phyloP scores from a whole-genome alignment of 169 alveolate species.

The Cryptosporidium meleagridis region DNA sequence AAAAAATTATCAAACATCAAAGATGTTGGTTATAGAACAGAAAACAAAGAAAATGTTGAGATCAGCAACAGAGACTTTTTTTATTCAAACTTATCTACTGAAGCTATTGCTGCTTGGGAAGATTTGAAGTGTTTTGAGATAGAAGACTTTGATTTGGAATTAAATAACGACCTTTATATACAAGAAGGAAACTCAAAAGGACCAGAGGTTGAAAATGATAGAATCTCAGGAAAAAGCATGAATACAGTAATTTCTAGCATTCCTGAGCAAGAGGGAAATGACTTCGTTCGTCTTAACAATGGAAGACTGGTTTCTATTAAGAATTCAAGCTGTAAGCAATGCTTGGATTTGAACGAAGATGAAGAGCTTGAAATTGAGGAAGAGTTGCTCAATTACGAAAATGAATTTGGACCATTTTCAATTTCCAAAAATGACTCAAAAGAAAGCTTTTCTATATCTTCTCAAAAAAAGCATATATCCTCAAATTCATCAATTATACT shows the following conservation, averaged over 20 bases:
- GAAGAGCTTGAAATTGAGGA: conserved; percentile 44
- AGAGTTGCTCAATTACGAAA: conserved; percentile 7
- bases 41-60: background rate
- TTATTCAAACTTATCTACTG: conserved; percentile 24
- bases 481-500: background rate
- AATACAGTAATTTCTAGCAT: background rate
- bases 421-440: background rate
- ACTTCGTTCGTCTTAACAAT: conserved; percentile 3
- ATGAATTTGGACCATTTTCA: background rate
- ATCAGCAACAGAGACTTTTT: background rate
- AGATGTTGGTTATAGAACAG: background rate
- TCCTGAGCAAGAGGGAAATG: conserved; percentile 67
- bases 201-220: background rate
- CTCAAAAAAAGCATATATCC: background rate
- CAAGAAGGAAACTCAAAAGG: background rate
- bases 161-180: background rate
- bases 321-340: conserved; percentile 30
- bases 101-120: conserved; percentile 20
- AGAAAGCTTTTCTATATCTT: background rate
- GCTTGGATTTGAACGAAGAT: conserved; percentile 36
- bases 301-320: conserved; percentile 12
- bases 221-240: background rate
- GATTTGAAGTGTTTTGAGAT: conserved; percentile 35
- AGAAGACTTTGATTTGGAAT: conserved; percentile 9
- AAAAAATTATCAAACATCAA: background rate